phyloP scores from a whole-genome alignment of 371 early-diverging fungal species.

The Basidiobolus meristosporus region DNA sequence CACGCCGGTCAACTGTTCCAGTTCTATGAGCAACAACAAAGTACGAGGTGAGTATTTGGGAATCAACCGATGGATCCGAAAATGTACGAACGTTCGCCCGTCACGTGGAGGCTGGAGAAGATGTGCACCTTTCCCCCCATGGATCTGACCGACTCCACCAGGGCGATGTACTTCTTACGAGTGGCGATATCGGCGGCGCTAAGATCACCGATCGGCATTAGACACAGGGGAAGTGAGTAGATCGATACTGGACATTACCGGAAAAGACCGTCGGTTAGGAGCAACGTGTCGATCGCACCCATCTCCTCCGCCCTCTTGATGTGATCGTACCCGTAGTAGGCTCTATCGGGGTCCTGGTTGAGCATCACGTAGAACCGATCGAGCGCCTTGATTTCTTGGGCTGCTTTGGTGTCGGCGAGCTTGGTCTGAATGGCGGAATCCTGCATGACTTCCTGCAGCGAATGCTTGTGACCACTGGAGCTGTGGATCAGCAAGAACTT shows the following conservation, averaged over 20 bases:
- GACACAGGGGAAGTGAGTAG: background rate
- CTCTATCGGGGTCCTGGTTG: constrained; percentile 70
- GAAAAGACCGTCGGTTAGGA: constrained; percentile 85
- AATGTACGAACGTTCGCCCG: constrained; percentile 67
- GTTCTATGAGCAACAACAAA: constrained; percentile 20
- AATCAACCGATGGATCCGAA: background rate
- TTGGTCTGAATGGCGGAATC: constrained; percentile 62
- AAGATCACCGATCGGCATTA: background rate
- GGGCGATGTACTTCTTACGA: constrained; percentile 58
- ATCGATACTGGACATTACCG: constrained; percentile 14
- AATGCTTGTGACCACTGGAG: constrained; percentile 89
- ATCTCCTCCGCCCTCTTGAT: constrained; percentile 65
- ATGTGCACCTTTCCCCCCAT: constrained; percentile 67
- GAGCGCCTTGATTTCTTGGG: constrained; percentile 63
- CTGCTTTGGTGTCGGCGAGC: constrained; percentile 83
- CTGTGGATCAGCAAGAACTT: constrained; percentile 82
- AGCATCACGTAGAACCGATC: constrained; percentile 79
- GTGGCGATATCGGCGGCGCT: constrained; percentile 67
- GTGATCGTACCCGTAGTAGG: constrained; percentile 79
- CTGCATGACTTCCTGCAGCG: constrained; percentile 79
- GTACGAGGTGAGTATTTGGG: no score
- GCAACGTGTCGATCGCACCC: constrained; percentile 67
- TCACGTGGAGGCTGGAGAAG: constrained; percentile 80
- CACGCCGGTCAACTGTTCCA: constrained; percentile 81
- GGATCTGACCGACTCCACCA: constrained; percentile 66